These are phyloP conservation scores for Chrysoporthe deuterocubensis DNA, from an alignment of 2,329 filamentous ascomycete genomes.

Conservation along the genomic window DNA sequence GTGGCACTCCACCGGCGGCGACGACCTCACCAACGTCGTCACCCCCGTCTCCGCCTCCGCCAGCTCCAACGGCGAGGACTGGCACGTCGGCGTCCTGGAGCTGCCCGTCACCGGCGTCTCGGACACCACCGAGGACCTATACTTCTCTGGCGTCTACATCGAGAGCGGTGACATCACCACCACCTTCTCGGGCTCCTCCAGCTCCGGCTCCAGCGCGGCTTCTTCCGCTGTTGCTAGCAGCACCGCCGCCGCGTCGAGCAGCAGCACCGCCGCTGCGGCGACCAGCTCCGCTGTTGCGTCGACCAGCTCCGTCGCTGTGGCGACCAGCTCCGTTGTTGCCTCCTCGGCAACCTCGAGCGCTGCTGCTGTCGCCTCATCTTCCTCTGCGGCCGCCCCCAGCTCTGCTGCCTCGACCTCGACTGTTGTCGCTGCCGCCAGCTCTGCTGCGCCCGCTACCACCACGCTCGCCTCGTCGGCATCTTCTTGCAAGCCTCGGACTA, in stretches of 20 bases:
- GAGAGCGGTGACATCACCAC: constrained; percentile 52
- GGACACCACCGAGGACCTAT: constrained; percentile 64
- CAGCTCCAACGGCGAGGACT: constrained; percentile 67
- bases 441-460: constrained; percentile 25
- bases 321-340: not conserved
- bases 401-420: constrained; percentile 11
- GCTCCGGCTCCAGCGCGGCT: constrained; percentile 17
- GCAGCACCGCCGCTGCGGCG: constrained; percentile 22
- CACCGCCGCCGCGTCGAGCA: constrained; percentile 1
- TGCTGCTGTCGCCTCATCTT: not conserved
- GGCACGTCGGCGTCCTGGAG: constrained; percentile 70
- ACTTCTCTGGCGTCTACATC: constrained; percentile 70
- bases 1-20: constrained; percentile 67
- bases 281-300: constrained; percentile 3
- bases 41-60: constrained; percentile 60
- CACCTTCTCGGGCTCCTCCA: constrained; percentile 24
- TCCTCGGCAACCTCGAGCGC: constrained; percentile 9
- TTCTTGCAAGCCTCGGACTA: constrained; percentile 24
- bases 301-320: not conserved
- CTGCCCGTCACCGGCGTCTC: constrained; percentile 57
- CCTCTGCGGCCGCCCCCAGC: constrained; percentile 1
- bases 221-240: constrained; percentile 8
- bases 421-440: constrained; percentile 14
- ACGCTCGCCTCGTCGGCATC: constrained; percentile 10
- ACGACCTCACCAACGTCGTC: constrained; percentile 58